Evolutionary conservation across 208 protist genomes (phyloP).

Genomic region (Trichomonas vaginalis): DNA sequence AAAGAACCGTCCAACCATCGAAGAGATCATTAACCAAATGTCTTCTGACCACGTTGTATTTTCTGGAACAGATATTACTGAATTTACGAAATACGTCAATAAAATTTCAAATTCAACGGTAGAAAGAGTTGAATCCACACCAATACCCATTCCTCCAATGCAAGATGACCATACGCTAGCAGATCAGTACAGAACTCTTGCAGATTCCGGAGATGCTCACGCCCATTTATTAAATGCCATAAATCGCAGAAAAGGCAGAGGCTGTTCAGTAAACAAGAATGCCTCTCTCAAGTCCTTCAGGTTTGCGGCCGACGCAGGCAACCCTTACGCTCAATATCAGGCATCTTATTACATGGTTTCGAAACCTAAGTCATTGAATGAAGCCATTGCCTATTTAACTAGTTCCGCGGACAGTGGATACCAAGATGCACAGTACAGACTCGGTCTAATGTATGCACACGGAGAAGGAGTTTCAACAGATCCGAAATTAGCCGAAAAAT

Average conservation of each 20-base stretch:
- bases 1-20: not conserved
- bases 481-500: not conserved
- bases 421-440: not conserved
- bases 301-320: not conserved
- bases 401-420: not conserved
- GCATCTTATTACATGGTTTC: not conserved
- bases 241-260: not conserved
- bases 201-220: not conserved
- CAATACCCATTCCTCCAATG: not conserved
- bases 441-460: not conserved
- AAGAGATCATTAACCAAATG: not conserved
- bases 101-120: not conserved
- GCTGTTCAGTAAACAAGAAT: not conserved
- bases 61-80: not conserved
- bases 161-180: not conserved
- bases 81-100: not conserved
- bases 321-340: not conserved
- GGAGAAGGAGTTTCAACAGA: not conserved
- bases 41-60: not conserved
- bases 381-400: not conserved
- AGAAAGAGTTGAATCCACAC: not conserved
- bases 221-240: not conserved
- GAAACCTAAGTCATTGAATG: not conserved
- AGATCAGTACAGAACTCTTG: not conserved
- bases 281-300: not conserved